These are phyloP conservation scores for Dimocarpus longan DNA, from an alignment of 345 rosid species.

Conservation along the genomic window DNA sequence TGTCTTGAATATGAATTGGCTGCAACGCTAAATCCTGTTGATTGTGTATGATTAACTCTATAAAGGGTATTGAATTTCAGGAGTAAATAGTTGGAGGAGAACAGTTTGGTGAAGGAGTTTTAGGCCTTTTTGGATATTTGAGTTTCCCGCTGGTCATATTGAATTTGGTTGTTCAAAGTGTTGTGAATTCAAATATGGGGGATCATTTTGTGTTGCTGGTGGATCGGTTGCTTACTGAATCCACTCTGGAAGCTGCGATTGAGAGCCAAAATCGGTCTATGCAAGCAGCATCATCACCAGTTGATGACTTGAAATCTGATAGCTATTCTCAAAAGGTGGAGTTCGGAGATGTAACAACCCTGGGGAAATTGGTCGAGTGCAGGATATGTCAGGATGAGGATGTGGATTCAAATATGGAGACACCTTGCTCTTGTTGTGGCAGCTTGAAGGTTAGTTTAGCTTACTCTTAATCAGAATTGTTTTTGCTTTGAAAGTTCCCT, in stretches of 20 bases:
- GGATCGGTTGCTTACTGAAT: conserved; percentile 84
- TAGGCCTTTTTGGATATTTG: conserved; percentile 15
- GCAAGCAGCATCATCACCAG: conserved; percentile 38
- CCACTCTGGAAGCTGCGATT: conserved; percentile 78
- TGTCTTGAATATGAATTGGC: conserved; percentile 10
- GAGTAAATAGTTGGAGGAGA: conserved; percentile 25
- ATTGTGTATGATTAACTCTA: background rate
- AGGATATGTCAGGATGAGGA: conserved; percentile 97
- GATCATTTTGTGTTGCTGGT: conserved; percentile 92
- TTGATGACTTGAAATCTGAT: conserved; percentile 35
- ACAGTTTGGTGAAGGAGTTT: conserved; percentile 20
- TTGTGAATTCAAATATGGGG: conserved; percentile 53
- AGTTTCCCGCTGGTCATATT: conserved; percentile 1
- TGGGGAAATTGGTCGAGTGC: conserved; percentile 68
- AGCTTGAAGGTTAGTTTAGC: conserved; percentile 72
- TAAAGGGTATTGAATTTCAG: conserved; percentile 19
- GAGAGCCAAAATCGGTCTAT: conserved; percentile 62
- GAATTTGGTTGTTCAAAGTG: conserved; percentile 10
- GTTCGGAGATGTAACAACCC: conserved; percentile 45
- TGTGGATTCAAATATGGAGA: conserved; percentile 80
- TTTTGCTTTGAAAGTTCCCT: background rate
- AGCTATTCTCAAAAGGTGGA: conserved; percentile 35
- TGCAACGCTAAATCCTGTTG: conserved; percentile 3
- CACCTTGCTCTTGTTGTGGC: conserved; percentile 88
- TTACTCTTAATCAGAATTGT: background rate